Conservation (phyloP, 192 early-diverging fungal species). For the Backusella macrospora region DNA sequence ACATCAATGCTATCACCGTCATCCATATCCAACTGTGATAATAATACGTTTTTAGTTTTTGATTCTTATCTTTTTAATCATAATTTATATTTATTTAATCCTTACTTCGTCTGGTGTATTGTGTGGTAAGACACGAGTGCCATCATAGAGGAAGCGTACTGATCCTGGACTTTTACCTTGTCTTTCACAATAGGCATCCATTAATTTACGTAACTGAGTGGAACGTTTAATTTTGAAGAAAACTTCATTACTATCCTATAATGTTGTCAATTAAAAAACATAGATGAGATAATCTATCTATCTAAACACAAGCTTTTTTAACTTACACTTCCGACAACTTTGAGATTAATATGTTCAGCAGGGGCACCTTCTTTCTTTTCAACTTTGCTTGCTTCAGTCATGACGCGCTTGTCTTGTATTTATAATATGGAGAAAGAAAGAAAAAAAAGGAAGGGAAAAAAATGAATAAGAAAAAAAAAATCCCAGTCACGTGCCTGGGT, state of each 20-base stretch:
- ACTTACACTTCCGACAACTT: conserved; percentile 87
- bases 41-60: background rate
- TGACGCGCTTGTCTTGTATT: conserved; percentile 18
- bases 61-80: background rate
- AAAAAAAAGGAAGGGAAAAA: too few relatives aligned
- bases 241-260: conserved; percentile 76
- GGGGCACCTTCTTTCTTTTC: conserved; percentile 50
- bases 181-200: conserved; percentile 92
- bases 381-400: conserved; percentile 36
- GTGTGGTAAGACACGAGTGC: conserved; percentile 75
- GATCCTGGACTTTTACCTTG: conserved; percentile 78
- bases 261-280: background rate
- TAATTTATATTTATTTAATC: background rate
- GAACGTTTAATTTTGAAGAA: conserved; percentile 96
- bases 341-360: conserved; percentile 87
- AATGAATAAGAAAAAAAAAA: too few relatives aligned
- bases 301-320: background rate
- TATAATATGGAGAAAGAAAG: conserved; percentile 6
- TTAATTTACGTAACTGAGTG: conserved; percentile 89
- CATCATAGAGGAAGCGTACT: conserved; percentile 93
- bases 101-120: conserved; percentile 85
- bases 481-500: too few relatives aligned
- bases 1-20: conserved; percentile 95
- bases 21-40: conserved; percentile 84
- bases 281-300: background rate